These are phyloP conservation scores for Colletotrichum limetticola DNA, from an alignment of 2,329 filamentous ascomycete genomes.

Conservation along the genomic window DNA sequence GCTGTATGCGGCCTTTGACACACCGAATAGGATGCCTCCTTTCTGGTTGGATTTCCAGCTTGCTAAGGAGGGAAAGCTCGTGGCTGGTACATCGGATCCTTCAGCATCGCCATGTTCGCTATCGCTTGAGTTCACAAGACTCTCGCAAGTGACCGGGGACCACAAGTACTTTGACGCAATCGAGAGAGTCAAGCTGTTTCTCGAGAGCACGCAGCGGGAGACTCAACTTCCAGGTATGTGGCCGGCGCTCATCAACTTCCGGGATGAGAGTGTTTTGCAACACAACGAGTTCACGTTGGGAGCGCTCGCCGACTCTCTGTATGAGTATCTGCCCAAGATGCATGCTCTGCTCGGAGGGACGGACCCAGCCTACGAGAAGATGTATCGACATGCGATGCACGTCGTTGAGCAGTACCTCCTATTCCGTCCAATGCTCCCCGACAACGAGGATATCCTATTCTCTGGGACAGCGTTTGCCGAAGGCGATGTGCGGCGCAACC, in stretches of 20 bases:
- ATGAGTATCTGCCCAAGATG: slow-evolving; percentile 55
- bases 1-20: slow-evolving; percentile 75
- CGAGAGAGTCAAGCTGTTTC: slow-evolving; percentile 73
- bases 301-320: slow-evolving; percentile 53
- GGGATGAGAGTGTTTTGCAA: slow-evolving; percentile 53
- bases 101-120: slow-evolving; percentile 69
- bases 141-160: slow-evolving; percentile 79
- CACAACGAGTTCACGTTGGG: slow-evolving; percentile 49
- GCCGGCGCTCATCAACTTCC: slow-evolving; percentile 73
- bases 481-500: slow-evolving; percentile 32
- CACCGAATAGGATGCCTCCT: slow-evolving; percentile 72
- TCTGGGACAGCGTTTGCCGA: slow-evolving; percentile 51
- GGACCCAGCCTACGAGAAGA: slow-evolving; percentile 63
- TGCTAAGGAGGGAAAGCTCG: slow-evolving; percentile 16
- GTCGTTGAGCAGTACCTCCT: slow-evolving; percentile 67
- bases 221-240: slow-evolving; percentile 79
- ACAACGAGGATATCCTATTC: slow-evolving; percentile 70
- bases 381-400: slow-evolving; percentile 67
- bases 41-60: slow-evolving; percentile 33
- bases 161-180: slow-evolving; percentile 80
- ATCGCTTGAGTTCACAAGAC: slow-evolving; percentile 76
- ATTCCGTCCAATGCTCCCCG: slow-evolving; percentile 73
- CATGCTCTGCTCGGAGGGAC: slow-evolving; percentile 68
- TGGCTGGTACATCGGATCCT: slow-evolving; percentile 45
- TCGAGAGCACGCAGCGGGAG: slow-evolving; percentile 72